Base-by-base conservation (phyloP, 2,329 filamentous ascomycete species). In the Scedosporium minutisporum region DNA sequence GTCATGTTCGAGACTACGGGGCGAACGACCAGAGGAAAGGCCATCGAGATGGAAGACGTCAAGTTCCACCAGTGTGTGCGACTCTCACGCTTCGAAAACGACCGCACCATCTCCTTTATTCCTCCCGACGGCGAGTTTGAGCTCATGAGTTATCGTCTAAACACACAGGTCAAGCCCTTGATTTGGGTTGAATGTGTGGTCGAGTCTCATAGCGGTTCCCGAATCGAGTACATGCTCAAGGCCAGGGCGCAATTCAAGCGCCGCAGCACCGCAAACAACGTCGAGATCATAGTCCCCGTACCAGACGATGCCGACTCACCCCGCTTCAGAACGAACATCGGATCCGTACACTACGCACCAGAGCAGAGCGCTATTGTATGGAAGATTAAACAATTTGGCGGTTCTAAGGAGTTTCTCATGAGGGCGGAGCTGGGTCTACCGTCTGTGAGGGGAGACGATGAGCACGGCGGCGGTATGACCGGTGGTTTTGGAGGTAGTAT, bases 371-470 rank as follows among this genome's bases (percentile, higher is more conserved):
- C 93, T 64, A 99, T 99, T 69, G 90, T 99, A 60, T 99, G 95
- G 95, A 99, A 99, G 81, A 99, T 99, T 75, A 99, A 99, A 81
- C 95, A 99, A 71, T 99, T 99, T 75, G 95, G 95, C 55, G 95
- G 95, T n/a, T 87, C 88, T 69, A 99, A 99, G 77, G 95, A 99
- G 73, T 99, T 99, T 71, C 81, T 99, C 69, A 99, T 99, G 95
- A 89, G 95, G 63, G 95, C 95, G 18, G 95, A 99, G 78, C 82
- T 99, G 12, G 95, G 95, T 59, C 80, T 99, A 53, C 95, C 95
- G 0, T 96, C 91, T 64, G 95, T 99, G 21, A 88, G 95, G 67
- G 93, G 93, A 60, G 93, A 97, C 68, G 93, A 97, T 70, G 93
- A 97, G 76, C 90, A 91, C 70, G 93, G 93, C 48, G 93, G 93